Percentiles rank a stretch among this genome's conserved stretches.
Evolutionary conservation across 306 rosid genomes (phyloP).

Genomic region (Gynostemma pentaphyllum): DNA sequence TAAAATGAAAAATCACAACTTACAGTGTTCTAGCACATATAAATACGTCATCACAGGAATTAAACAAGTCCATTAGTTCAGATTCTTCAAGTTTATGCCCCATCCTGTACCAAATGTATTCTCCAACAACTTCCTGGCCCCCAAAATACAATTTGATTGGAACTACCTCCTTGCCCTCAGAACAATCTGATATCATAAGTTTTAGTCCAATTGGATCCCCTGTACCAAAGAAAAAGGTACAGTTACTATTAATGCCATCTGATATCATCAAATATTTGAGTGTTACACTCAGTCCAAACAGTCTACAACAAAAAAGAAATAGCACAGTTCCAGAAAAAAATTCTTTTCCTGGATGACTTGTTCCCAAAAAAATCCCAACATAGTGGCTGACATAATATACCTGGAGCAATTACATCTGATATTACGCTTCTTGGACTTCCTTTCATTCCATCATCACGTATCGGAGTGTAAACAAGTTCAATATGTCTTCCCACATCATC

Average conservation of each 20-base stretch:
- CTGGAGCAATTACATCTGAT: slow-evolving; percentile 58
- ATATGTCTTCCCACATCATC: slow-evolving; percentile 64
- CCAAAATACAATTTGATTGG: slow-evolving; percentile 69
- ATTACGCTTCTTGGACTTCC: slow-evolving; percentile 50
- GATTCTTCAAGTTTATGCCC: slow-evolving; percentile 53
- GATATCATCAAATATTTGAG: too few relatives aligned
- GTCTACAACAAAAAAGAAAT: too few relatives aligned
- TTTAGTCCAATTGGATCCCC: slow-evolving; percentile 80
- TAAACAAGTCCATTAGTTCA: slow-evolving; percentile 41
- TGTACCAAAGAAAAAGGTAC: slow-evolving; percentile 12
- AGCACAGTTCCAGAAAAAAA: too few relatives aligned
- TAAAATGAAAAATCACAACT: slow-evolving; percentile 26
- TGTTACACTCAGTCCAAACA: too few relatives aligned
- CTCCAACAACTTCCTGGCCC: slow-evolving; percentile 85
- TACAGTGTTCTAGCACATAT: slow-evolving; percentile 56
- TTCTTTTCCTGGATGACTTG: too few relatives aligned
- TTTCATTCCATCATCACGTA: slow-evolving; percentile 63
- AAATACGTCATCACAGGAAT: slow-evolving; percentile 38
- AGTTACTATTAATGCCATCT: not conserved
- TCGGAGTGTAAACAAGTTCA: slow-evolving; percentile 72
- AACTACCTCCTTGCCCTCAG: slow-evolving; percentile 39
- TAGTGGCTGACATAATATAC: slow-evolving; percentile 18
- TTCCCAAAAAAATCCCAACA: not conserved
- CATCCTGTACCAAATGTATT: slow-evolving; percentile 66
- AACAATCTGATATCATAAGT: slow-evolving; percentile 64